Base-by-base conservation (phyloP, 345 rosid species). In the Salix arbutifolia region DNA sequence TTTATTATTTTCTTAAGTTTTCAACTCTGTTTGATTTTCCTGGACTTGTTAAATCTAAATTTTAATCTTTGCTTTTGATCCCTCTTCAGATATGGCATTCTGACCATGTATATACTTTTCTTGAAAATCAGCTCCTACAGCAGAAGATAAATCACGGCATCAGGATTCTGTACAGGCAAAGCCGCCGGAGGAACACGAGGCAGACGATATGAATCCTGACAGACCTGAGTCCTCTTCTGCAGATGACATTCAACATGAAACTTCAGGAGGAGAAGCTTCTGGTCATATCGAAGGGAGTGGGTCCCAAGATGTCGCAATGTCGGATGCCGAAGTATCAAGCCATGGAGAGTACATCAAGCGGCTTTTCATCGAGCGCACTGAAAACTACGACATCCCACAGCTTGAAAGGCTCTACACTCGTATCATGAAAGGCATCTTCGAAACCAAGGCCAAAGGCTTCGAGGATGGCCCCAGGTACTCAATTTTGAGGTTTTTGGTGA, bases 391-490 rank as follows among this genome's bases (percentile, higher is more conserved):
- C 77, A 88, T 96, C 60, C 97, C 98, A 11, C 92, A 89, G 86
- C 97, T 93, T 37, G 98, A 96, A 85, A 91, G 93, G 87, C 84
- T 92, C 3, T 96, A 96, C 76, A 83, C 91, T 0, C 87, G 91
- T 19, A 80, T 94, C 70, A 86, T 96, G 89, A 96, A 91, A 75
- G 94, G 88, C 26, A 87, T 89, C 70, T 90, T 92, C 21, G 90
- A 86, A 81, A 80, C 82, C 56, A 87, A 80, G 85, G 89, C 82
- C 67, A 69, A 73, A 79, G 90, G 86, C 75, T 71, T 70, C 60
- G 83, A 42, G 76, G 87, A 87, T 40, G 83, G 84, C 65, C 88
- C 87, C 70, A 91, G 83, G 87, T 81, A 77, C 83, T 90, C 94
- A 87, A 85, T 92, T 91, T 90, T 96, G 98, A 89, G 86, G 88